A percentile compares a stretch with the other conserved stretches of the same genome.
Evolutionary conservation across 192 early-diverging fungal genomes (phyloP).

Genomic region (Paraglomus brasilianum): DNA sequence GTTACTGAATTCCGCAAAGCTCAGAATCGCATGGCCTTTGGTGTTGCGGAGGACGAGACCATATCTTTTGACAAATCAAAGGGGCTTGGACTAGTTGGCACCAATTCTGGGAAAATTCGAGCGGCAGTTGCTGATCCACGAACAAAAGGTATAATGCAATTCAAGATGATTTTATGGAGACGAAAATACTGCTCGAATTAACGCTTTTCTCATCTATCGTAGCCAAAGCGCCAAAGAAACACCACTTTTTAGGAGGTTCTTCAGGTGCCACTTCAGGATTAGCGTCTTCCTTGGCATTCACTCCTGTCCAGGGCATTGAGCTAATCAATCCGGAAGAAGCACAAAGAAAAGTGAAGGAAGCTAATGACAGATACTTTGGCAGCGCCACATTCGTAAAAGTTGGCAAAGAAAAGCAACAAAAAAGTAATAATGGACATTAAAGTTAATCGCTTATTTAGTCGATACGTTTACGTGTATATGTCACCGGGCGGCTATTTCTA

Average conservation of each 20-base stretch:
- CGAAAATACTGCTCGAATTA: slow-evolving; percentile 1
- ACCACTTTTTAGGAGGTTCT: slow-evolving; percentile 40
- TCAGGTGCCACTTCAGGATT: slow-evolving; percentile 71
- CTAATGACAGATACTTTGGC: slow-evolving; percentile 77
- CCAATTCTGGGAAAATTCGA: slow-evolving; percentile 76
- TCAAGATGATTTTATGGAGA: slow-evolving; percentile 30
- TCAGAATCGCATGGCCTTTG: slow-evolving; percentile 90
- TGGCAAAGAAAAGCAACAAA: slow-evolving; percentile 43
- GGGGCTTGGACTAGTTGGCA: slow-evolving; percentile 86
- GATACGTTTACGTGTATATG: too few relatives aligned
- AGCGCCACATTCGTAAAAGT: slow-evolving; percentile 58
- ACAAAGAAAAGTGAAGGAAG: slow-evolving; percentile 58
- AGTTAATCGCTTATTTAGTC: too few relatives aligned
- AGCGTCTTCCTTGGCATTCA: slow-evolving; percentile 88
- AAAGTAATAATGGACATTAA: background rate
- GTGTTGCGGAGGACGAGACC: slow-evolving; percentile 86
- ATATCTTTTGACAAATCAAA: slow-evolving; percentile 80
- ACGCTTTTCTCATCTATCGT: slow-evolving; percentile 27
- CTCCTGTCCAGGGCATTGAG: slow-evolving; percentile 94
- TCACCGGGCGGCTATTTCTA: too few relatives aligned
- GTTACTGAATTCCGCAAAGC: slow-evolving; percentile 87
- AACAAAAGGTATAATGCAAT: slow-evolving; percentile 58
- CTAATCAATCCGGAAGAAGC: slow-evolving; percentile 77
- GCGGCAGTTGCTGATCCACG: slow-evolving; percentile 66
- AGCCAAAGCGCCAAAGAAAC: slow-evolving; percentile 57